A percentile compares a stretch with the other conserved stretches of the same genome.
Conservation (phyloP, 2,329 filamentous ascomycete species). For the Phialophora tarda region DNA sequence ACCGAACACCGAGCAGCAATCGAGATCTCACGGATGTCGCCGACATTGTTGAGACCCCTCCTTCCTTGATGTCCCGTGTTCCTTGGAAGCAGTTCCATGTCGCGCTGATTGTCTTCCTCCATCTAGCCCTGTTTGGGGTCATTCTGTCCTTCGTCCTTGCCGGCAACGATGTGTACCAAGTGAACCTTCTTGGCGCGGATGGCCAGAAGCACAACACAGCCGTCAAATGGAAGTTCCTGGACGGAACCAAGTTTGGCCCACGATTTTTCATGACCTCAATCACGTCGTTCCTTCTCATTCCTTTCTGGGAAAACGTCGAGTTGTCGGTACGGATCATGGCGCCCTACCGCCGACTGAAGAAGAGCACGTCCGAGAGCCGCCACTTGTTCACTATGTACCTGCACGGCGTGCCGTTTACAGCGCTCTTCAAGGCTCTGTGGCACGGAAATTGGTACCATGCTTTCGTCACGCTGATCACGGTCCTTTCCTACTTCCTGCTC, state of each 20-base stretch:
- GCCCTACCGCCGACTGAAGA: conserved; percentile 20
- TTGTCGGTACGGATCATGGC: conserved; percentile 15
- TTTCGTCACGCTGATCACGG: conserved; percentile 21
- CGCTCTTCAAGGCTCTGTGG: conserved; percentile 20
- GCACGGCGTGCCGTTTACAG: conserved; percentile 16
- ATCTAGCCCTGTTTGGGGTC: conserved; percentile 20
- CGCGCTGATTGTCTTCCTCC: conserved; percentile 8
- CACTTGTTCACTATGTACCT: conserved; percentile 18
- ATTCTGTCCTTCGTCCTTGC: conserved; percentile 24
- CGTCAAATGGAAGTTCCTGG: conserved; percentile 22
- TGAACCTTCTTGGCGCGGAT: conserved; percentile 15
- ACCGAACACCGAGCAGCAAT: neutral
- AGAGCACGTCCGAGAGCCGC: neutral
- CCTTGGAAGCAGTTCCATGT: conserved; percentile 12
- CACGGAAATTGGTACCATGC: conserved; percentile 21
- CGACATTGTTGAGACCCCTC: neutral
- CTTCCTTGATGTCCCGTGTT: conserved; percentile 9
- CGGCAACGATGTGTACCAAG: conserved; percentile 17
- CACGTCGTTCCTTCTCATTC: conserved; percentile 16
- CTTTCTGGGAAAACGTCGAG: conserved; percentile 23
- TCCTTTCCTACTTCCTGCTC: conserved; percentile 20
- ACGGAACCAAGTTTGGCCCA: conserved; percentile 24
- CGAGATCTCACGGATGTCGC: neutral
- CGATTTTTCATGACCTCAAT: conserved; percentile 24
- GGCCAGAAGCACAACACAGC: conserved; percentile 9